Conservation (phyloP, 306 rosid species). For the Acacia confusa region DNA sequence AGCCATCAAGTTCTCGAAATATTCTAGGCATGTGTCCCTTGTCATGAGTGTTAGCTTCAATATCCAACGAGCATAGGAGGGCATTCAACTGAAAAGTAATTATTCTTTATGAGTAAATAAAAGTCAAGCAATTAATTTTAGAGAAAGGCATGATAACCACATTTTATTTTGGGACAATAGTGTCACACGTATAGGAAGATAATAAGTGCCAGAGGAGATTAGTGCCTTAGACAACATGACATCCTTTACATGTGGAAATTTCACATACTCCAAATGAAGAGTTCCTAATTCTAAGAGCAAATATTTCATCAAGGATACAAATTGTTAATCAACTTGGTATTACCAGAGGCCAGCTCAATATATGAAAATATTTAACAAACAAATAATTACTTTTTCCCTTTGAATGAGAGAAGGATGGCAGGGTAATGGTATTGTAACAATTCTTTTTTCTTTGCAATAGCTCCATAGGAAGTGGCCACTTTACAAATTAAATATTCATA, state of each 20-base stretch:
- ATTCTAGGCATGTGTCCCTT: slow-evolving; percentile 67
- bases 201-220: neutral
- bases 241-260: slow-evolving; percentile 8
- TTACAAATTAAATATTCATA: neutral
- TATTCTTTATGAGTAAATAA: slow-evolving; percentile 26
- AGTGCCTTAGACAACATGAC: neutral
- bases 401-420: neutral
- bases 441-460: neutral
- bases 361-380: neutral
- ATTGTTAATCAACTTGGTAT: slow-evolving; percentile 12
- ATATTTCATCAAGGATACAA: neutral
- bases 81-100: slow-evolving; percentile 76
- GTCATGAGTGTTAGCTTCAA: slow-evolving; percentile 56
- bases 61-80: slow-evolving; percentile 83
- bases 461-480: neutral
- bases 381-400: neutral
- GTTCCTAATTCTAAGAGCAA: slow-evolving; percentile 15
- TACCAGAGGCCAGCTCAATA: neutral
- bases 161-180: neutral
- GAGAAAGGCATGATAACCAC: slow-evolving; percentile 18
- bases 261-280: neutral
- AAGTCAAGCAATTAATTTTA: slow-evolving; percentile 21
- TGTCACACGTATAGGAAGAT: slow-evolving; percentile 9
- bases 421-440: neutral
- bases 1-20: slow-evolving; percentile 75